Base-by-base conservation (phyloP, 495 filamentous ascomycete species). In the Aspergillus avenaceus region DNA sequence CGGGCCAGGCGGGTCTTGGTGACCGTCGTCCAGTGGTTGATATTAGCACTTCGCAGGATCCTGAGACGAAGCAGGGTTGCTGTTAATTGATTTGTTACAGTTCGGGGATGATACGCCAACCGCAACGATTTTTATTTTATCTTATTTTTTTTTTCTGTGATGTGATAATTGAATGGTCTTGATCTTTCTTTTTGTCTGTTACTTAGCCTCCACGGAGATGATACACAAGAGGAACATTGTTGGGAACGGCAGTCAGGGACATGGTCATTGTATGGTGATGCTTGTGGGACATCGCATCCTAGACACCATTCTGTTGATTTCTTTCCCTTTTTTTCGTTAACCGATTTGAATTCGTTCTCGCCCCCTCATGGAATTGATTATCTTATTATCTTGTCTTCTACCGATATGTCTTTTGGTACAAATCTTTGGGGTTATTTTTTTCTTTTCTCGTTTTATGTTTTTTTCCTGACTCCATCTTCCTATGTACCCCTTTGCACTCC, bases 51-150 rank as follows among this genome's bases (percentile, higher is more conserved):
- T 79, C 88, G 25, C 79, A 84, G 52, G 87, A 93, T 62, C 74
- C 81, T 56, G 80, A 89, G 60, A 78, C 81, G 60, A 88, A 92
- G 74, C 81, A 83, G 60, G 86, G 88, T 67, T 98, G 93, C 79
- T 98, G 93, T 73, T 96, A 86, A 71, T 68, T 41, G 50, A 26
- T 53, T 44, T 41, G 25, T 41, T 38, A 22, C 28, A 25, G 24
- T 49, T 40, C 24, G 50, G 57, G 55, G 56, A 58, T 43, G 60
- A 65, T 40, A 59, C 53, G 53, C 61, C 61, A 61, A 63, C 57
- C 60, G 68, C 64, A 63, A 70, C 66, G 67, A 71, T 53, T 66
- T 59, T 71, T 71, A 59, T 65, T 66, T 59, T 66, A 52, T 66
- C 58, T 71, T 71, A 59, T 65, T 66, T 59, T 66, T 34, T 34